phyloP scores from a whole-genome alignment of 2,329 filamentous ascomycete genomes.

The Microdochium paspali region DNA sequence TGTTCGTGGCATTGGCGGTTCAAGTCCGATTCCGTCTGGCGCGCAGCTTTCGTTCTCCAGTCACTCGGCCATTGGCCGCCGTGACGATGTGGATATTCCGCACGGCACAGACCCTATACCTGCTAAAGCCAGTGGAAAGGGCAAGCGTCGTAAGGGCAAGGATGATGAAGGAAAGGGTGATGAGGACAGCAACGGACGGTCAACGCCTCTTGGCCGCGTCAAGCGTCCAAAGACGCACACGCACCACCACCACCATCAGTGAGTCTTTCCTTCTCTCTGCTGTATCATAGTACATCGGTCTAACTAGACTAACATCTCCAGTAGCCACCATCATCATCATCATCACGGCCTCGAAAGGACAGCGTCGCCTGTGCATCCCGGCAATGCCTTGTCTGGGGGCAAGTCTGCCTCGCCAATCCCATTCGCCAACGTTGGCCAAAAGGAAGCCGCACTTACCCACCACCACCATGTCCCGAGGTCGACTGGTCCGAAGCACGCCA shows the following conservation, averaged over 20 bases:
- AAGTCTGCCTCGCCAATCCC: conserved; percentile 36
- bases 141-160: conserved; percentile 60
- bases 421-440: conserved; percentile 29
- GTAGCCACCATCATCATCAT: conserved; percentile 44
- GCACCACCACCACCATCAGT: conserved; percentile 60
- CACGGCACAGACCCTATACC: conserved; percentile 32
- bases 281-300: not conserved
- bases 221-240: conserved; percentile 60
- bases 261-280: conserved; percentile 23
- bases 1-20: conserved; percentile 38
- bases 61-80: conserved; percentile 31
- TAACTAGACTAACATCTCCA: conserved; percentile 7
- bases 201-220: conserved; percentile 44
- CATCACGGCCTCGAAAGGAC: conserved; percentile 40
- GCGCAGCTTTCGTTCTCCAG: conserved; percentile 35
- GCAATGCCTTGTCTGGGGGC: conserved; percentile 34
- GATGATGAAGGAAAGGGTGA: conserved; percentile 63
- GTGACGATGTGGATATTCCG: conserved; percentile 39
- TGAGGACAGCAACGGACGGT: conserved; percentile 55
- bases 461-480: conserved; percentile 41
- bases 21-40: conserved; percentile 38
- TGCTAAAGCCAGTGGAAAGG: conserved; percentile 34
- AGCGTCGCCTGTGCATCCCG: conserved; percentile 30
- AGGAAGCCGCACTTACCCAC: conserved; percentile 29
- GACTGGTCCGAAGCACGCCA: conserved; percentile 20